Conservation (phyloP, 495 filamentous ascomycete species). For the Penicillium turbatum region DNA sequence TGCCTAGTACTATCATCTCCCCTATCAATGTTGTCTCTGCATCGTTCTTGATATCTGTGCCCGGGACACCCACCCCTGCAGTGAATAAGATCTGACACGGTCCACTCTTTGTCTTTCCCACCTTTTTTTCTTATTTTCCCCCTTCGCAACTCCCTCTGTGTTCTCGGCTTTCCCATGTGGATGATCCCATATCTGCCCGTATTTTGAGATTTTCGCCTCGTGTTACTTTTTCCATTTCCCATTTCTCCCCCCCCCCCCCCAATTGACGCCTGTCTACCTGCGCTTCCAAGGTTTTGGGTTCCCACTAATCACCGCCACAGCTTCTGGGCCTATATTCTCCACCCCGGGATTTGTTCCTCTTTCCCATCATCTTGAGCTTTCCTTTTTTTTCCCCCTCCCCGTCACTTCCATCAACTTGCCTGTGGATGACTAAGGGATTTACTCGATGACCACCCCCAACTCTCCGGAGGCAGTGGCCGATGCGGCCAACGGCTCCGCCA, state of each 20-base stretch:
- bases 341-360: conserved; percentile 1
- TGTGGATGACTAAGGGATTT: conserved; percentile 37
- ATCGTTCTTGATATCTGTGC: conserved; percentile 20
- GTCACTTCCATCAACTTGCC: background rate
- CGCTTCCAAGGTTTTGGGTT: conserved; percentile 11
- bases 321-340: background rate
- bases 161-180: background rate
- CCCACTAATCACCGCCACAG: conserved; percentile 17
- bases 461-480: conserved; percentile 43
- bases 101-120: conserved; percentile 28
- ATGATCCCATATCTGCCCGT: conserved; percentile 8
- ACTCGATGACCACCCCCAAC: conserved; percentile 50
- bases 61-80: conserved; percentile 28
- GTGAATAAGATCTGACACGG: conserved; percentile 29
- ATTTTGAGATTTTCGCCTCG: conserved; percentile 29
- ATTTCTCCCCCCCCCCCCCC: background rate
- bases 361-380: conserved; percentile 18
- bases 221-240: conserved; percentile 11
- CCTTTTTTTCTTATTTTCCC: conserved; percentile 13
- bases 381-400: conserved; percentile 7
- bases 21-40: conserved; percentile 12
- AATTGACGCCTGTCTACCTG: conserved; percentile 1
- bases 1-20: background rate
- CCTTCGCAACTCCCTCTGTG: conserved; percentile 14
- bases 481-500: conserved; percentile 40